Evolutionary conservation across 2,329 filamentous ascomycete genomes (phyloP), one percentile per base, ranked within the genome.

Genomic region (Gremmenia infestans): DNA sequence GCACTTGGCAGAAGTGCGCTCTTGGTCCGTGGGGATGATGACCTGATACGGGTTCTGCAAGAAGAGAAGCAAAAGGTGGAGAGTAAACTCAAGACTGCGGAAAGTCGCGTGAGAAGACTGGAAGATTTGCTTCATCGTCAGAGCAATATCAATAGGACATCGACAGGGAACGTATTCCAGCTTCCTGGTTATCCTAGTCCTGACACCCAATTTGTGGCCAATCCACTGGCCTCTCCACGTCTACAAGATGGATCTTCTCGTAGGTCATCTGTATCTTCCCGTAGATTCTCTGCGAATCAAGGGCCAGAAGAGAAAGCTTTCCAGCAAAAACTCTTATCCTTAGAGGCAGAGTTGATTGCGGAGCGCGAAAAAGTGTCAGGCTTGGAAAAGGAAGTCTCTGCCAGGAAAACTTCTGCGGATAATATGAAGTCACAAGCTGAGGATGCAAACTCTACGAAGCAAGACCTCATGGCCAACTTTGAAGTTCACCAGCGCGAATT

Each of bases 101-200:
- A 94, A 69, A 97, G 92, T 68, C 86, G 94, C 25, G 88, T 99
- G 15, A 85, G 93, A 37, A 89, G 94, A 60, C 77, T 99, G 1
- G 94, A 99, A 73, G 93, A 97, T 68, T 76, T 99, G 12, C 78
- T 97, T 14, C 94, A 99, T 73, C 85, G 92, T 55, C 91, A 96
- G 72, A 82, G 77, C 55, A 81, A 85, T 52, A 74, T 79, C 23
- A 79, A 76, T 8, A 76, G 82, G 17, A 79, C 78, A 5, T 77
- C 74, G n/a, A 67, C 75, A 8, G 80, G 79, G 0, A 80, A 78
- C 57, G 66, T 85, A 17, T 86, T 86, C 55, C 79, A 81, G 53
- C 67, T 73, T 5, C 73, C 75, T 22, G 61, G 58, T 5, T 73
- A 70, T 45, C 72, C 74, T 23, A 76, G 77, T 36, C 71, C 77